phyloP scores from a whole-genome alignment of 2,329 filamentous ascomycete species.

The Helminthosporium solani region DNA sequence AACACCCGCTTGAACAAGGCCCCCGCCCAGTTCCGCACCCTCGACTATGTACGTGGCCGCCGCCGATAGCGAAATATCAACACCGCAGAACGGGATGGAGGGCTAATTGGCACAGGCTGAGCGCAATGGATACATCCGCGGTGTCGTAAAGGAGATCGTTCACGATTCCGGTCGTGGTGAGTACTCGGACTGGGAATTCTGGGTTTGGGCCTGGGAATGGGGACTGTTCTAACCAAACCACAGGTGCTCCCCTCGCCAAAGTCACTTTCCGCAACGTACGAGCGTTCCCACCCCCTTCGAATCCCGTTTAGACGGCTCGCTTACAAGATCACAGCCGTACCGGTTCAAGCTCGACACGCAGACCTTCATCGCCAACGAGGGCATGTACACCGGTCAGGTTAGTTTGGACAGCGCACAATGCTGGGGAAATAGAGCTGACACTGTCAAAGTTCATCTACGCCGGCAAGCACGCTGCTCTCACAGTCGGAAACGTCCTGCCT shows the following conservation, averaged over 20 bases:
- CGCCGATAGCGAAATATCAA: slow-evolving; percentile 21
- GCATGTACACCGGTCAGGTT: slow-evolving; percentile 97
- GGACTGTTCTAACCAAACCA: slow-evolving; percentile 21
- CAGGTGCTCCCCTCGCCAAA: slow-evolving; percentile 79
- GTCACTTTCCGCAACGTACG: slow-evolving; percentile 83
- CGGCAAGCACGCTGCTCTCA: slow-evolving; percentile 96
- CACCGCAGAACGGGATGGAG: slow-evolving; percentile 28
- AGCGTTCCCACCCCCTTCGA: slow-evolving; percentile 6
- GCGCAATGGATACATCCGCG: slow-evolving; percentile 95
- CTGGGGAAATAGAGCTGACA: slow-evolving; percentile 18
- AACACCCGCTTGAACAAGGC: slow-evolving; percentile 78
- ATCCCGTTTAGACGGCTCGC: slow-evolving; percentile 9
- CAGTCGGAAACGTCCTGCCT: slow-evolving; percentile 95
- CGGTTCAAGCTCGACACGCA: slow-evolving; percentile 95
- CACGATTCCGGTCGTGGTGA: slow-evolving; percentile 97
- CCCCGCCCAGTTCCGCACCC: slow-evolving; percentile 90
- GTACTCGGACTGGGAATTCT: slow-evolving; percentile 17
- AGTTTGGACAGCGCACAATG: slow-evolving; percentile 16
- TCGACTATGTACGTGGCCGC: slow-evolving; percentile 69
- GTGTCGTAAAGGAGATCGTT: slow-evolving; percentile 98
- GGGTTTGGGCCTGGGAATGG: too few species aligned
- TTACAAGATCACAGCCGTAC: slow-evolving; percentile 63
- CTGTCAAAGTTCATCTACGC: slow-evolving; percentile 85
- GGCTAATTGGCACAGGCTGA: slow-evolving; percentile 58
- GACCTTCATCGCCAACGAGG: slow-evolving; percentile 99